These are phyloP conservation scores for Phlebiopsis flavidoalba DNA, from an alignment of 768 basidiomycete genomes.

Conservation along the genomic window DNA sequence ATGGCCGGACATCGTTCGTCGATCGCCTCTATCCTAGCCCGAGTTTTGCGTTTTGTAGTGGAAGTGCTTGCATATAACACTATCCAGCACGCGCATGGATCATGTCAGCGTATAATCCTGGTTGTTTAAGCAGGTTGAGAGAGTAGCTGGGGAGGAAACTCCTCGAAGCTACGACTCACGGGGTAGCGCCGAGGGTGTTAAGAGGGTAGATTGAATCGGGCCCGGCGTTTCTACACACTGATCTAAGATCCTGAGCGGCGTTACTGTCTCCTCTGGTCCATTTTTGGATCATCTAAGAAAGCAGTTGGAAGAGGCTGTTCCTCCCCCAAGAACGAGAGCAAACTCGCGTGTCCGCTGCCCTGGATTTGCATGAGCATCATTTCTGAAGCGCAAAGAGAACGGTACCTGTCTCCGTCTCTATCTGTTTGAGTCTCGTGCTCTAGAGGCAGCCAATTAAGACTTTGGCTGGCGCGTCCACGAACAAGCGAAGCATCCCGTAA, in stretches of 20 bases:
- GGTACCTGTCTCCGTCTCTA: not conserved
- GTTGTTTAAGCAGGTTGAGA: not conserved
- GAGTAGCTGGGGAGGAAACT: not conserved
- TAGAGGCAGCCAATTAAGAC: not conserved
- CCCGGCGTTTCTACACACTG: slow-evolving; percentile 2
- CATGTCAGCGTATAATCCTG: not conserved
- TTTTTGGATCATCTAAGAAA: too few species aligned
- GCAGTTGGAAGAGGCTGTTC: not conserved
- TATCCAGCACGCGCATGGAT: not conserved
- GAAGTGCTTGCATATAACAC: not conserved
- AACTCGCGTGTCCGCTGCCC: not conserved
- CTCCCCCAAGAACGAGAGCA: not conserved
- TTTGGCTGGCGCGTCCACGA: not conserved
- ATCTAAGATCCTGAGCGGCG: not conserved
- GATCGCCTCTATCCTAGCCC: slow-evolving; percentile 7
- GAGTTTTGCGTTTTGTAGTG: not conserved
- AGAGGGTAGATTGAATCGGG: slow-evolving; percentile 1
- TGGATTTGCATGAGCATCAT: not conserved
- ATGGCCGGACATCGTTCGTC: slow-evolving; percentile 3
- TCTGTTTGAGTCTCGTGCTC: not conserved
- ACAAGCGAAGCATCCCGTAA: not conserved
- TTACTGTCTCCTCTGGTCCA: not conserved
- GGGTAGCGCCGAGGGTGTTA: not conserved
- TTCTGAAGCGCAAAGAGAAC: not conserved
- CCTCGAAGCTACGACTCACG: not conserved